These are phyloP conservation scores for Auriscalpium orientale DNA, from an alignment of 768 basidiomycete species.

Conservation along the genomic window DNA sequence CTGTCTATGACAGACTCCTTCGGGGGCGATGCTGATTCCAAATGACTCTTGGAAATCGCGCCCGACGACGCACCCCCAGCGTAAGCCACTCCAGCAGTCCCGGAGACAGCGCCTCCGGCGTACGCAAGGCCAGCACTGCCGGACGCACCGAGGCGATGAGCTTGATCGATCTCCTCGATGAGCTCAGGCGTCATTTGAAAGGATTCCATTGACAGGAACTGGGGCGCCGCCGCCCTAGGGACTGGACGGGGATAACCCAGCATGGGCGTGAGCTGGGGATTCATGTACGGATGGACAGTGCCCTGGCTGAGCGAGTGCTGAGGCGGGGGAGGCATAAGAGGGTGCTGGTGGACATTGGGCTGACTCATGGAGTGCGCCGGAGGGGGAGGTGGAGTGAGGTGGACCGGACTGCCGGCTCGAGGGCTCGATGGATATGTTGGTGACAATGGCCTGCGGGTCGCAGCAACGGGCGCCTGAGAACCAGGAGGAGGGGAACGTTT, in stretches of 20 bases:
- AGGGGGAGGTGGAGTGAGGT: conserved; percentile 6
- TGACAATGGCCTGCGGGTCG: conserved; percentile 13
- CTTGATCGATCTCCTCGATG: conserved; percentile 11
- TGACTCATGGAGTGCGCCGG: conserved; percentile 7
- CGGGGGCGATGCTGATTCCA: conserved; percentile 11
- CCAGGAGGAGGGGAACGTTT: conserved; percentile 12
- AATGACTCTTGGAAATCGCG: conserved; percentile 1
- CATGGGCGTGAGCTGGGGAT: conserved; percentile 8
- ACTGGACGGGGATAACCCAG: conserved; percentile 9
- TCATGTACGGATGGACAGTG: conserved; percentile 5
- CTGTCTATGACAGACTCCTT: conserved; percentile 11
- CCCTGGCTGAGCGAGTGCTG: conserved; percentile 1
- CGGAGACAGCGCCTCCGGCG: conserved; percentile 9
- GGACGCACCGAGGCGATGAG: conserved; percentile 3
- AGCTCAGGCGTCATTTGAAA: conserved; percentile 10
- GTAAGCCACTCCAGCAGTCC: conserved; percentile 9
- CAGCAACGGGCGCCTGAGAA: conserved; percentile 9
- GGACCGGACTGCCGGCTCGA: conserved; percentile 11
- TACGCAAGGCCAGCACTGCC: conserved; percentile 12
- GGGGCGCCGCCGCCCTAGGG: conserved; percentile 5
- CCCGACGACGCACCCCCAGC: background rate
- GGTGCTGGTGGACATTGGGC: conserved; percentile 6
- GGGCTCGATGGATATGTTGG: conserved; percentile 10
- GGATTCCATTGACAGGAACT: conserved; percentile 5
- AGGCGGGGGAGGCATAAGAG: background rate